Percentiles rank a stretch among this genome's conserved stretches.
Conservation (phyloP, 495 filamentous ascomycete genomes). For the Jackrogersella minutella region DNA sequence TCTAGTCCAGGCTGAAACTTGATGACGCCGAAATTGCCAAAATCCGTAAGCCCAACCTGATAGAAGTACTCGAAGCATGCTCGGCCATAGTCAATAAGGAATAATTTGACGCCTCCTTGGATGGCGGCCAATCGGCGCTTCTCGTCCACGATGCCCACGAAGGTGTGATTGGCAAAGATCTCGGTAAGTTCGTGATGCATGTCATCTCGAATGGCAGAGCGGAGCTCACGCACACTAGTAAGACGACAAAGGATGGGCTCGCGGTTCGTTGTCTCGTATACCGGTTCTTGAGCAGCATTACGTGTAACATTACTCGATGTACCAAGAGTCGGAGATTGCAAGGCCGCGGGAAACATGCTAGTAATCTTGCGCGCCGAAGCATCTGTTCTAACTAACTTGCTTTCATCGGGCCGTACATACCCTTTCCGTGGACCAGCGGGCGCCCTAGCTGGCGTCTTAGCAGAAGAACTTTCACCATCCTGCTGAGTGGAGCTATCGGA, state of each 20-base stretch:
- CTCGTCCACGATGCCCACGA: conserved; percentile 92
- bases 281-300: conserved; percentile 55
- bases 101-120: conserved; percentile 92
- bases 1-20: conserved; percentile 78
- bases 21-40: conserved; percentile 92
- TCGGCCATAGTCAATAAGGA: conserved; percentile 92
- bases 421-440: conserved; percentile 50
- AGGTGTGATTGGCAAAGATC: conserved; percentile 87
- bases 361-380: conserved; percentile 93
- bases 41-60: conserved; percentile 94
- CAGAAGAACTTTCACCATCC: conserved; percentile 39
- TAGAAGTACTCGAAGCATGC: conserved; percentile 93
- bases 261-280: conserved; percentile 76
- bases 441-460: conserved; percentile 55
- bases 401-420: conserved; percentile 77
- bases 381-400: conserved; percentile 91
- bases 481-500: conserved; percentile 47
- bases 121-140: conserved; percentile 86
- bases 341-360: conserved; percentile 77
- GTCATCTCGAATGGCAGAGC: conserved; percentile 77
- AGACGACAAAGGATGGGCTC: conserved; percentile 71
- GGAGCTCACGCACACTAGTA: conserved; percentile 84
- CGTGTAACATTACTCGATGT: conserved; percentile 35
- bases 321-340: conserved; percentile 25
- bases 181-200: conserved; percentile 94